Conservation (phyloP, 2,329 filamentous ascomycete species). For the Emergomyces orientalis region DNA sequence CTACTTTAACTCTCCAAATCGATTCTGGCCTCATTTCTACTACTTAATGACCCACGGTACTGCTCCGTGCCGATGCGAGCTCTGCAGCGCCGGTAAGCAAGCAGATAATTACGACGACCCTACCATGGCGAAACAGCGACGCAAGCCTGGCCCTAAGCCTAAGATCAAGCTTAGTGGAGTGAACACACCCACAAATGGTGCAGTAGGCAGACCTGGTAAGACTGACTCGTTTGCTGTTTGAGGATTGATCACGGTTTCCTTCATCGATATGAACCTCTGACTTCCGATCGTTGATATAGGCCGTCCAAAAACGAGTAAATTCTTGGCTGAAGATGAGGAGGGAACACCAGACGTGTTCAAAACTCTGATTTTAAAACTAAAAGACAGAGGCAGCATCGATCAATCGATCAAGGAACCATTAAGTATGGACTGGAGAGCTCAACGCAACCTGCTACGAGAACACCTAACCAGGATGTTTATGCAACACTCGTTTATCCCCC, state of each 20-base stretch:
- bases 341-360: slow-evolving; percentile 48
- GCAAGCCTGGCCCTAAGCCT: not conserved
- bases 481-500: slow-evolving; percentile 45
- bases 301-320: slow-evolving; percentile 10
- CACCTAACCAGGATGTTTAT: slow-evolving; percentile 36
- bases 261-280: not conserved
- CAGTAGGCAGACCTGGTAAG: not conserved
- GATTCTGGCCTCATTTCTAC: slow-evolving; percentile 50
- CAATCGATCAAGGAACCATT: slow-evolving; percentile 40
- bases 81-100: slow-evolving; percentile 31
- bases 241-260: not conserved
- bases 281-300: not conserved
- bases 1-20: slow-evolving; percentile 45
- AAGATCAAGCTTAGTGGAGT: not conserved
- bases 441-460: slow-evolving; percentile 35
- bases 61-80: slow-evolving; percentile 42
- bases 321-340: slow-evolving; percentile 37
- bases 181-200: not conserved
- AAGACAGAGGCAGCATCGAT: slow-evolving; percentile 33
- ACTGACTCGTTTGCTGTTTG: too few species aligned
- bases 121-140: not conserved
- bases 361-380: slow-evolving; percentile 41
- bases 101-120: slow-evolving; percentile 9
- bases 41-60: slow-evolving; percentile 44
- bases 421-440: slow-evolving; percentile 50